Conservation (phyloP, 306 rosid genomes). For the Gillenia trifoliata region DNA sequence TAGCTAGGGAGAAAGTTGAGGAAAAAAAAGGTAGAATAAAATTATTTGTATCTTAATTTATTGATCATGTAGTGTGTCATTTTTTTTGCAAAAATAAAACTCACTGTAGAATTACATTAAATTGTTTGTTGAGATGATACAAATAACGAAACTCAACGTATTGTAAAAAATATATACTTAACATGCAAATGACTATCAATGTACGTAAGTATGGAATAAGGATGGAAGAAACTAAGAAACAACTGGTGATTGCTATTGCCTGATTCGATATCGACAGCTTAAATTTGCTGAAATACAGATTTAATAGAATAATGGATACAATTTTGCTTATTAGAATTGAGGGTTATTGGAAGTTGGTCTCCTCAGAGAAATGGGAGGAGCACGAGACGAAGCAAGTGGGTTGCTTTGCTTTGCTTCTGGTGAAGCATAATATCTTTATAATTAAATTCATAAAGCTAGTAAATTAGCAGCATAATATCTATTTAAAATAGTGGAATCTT, state of each 20-base stretch:
- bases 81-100: too few relatives aligned
- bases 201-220: background rate
- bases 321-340: slow-evolving; percentile 13
- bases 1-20: too few relatives aligned
- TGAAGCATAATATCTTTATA: slow-evolving; percentile 23
- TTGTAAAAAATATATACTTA: too few relatives aligned
- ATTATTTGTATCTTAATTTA: too few relatives aligned
- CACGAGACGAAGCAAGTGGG: slow-evolving; percentile 66
- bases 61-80: too few relatives aligned
- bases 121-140: background rate
- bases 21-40: too few relatives aligned
- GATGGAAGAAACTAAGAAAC: slow-evolving; percentile 16
- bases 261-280: slow-evolving; percentile 33
- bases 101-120: too few relatives aligned
- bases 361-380: slow-evolving; percentile 43
- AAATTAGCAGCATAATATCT: background rate
- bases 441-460: slow-evolving; percentile 2
- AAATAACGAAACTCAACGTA: background rate
- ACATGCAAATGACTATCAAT: background rate
- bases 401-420: slow-evolving; percentile 38
- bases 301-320: slow-evolving; percentile 12
- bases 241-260: slow-evolving; percentile 17
- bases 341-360: slow-evolving; percentile 41
- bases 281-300: slow-evolving; percentile 13
- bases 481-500: slow-evolving; percentile 37